phyloP scores from a whole-genome alignment of 306 rosid genomes.

The Castanopsis chinensis region DNA sequence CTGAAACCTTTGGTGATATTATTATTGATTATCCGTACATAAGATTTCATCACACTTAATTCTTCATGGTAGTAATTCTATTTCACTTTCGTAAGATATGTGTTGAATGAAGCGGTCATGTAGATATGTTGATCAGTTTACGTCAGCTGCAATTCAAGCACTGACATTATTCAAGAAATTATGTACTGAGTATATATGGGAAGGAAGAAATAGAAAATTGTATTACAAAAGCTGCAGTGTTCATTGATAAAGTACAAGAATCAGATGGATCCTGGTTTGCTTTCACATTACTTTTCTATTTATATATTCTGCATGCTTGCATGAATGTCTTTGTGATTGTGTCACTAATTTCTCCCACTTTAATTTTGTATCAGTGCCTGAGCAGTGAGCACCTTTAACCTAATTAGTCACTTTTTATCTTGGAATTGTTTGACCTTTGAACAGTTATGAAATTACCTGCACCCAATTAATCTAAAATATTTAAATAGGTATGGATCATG shows the following conservation, averaged over 20 bases:
- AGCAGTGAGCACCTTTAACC: too few relatives aligned
- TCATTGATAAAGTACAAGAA: slow-evolving; percentile 56
- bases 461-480: background rate
- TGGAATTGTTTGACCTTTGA: slow-evolving; percentile 21
- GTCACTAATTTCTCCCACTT: background rate
- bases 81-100: background rate
- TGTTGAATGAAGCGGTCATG: slow-evolving; percentile 2
- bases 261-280: slow-evolving; percentile 88
- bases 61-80: background rate
- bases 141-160: slow-evolving; percentile 89
- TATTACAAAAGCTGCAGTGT: slow-evolving; percentile 50
- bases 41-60: slow-evolving; percentile 30
- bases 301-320: background rate
- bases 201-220: slow-evolving; percentile 55
- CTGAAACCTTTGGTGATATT: slow-evolving; percentile 95
- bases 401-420: background rate
- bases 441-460: slow-evolving; percentile 25
- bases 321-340: background rate
- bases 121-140: slow-evolving; percentile 74
- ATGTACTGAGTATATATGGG: slow-evolving; percentile 60
- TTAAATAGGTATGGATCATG: slow-evolving; percentile 67
- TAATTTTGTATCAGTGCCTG: background rate
- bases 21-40: slow-evolving; percentile 97
- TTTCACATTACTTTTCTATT: slow-evolving; percentile 8
- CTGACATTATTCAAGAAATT: slow-evolving; percentile 50